Percentiles rank a stretch among this genome's conserved stretches.
Evolutionary conservation across 2,329 filamentous ascomycete genomes (phyloP).

Genomic region (Penicillium glabrum): DNA sequence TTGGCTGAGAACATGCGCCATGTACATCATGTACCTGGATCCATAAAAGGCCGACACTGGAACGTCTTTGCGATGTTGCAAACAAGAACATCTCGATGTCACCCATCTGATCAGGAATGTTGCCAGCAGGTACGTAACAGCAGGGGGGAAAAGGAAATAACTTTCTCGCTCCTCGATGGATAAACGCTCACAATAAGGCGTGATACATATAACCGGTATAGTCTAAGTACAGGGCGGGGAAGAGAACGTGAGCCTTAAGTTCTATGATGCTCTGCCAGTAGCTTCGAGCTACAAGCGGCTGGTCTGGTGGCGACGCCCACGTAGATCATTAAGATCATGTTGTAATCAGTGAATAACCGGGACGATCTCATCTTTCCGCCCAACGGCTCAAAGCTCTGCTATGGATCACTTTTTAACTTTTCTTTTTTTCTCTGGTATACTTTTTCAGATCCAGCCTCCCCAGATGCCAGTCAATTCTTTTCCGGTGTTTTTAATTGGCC

Average conservation of each 20-base stretch:
- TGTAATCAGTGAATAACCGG: not conserved
- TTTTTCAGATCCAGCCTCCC: not conserved
- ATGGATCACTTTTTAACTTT: no score
- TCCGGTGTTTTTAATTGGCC: constrained; percentile 1
- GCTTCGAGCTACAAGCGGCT: not conserved
- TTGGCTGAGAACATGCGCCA: not conserved
- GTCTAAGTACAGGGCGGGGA: not conserved
- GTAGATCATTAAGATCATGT: not conserved
- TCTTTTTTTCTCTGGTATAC: not conserved
- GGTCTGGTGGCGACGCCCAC: not conserved
- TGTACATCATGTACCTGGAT: not conserved
- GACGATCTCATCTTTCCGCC: not conserved
- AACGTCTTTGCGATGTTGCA: not conserved
- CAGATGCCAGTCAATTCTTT: not conserved
- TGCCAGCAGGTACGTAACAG: not conserved
- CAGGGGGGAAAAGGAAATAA: no score
- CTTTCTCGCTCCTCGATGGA: not conserved
- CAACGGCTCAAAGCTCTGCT: not conserved
- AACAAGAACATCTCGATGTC: not conserved
- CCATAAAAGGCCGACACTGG: not conserved
- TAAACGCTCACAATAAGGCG: not conserved
- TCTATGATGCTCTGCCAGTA: not conserved
- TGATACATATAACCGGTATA: not conserved
- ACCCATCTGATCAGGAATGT: not conserved
- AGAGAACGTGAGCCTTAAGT: not conserved